Base-by-base conservation (phyloP, 768 basidiomycete genomes). In the Multifurca ochricompacta region DNA sequence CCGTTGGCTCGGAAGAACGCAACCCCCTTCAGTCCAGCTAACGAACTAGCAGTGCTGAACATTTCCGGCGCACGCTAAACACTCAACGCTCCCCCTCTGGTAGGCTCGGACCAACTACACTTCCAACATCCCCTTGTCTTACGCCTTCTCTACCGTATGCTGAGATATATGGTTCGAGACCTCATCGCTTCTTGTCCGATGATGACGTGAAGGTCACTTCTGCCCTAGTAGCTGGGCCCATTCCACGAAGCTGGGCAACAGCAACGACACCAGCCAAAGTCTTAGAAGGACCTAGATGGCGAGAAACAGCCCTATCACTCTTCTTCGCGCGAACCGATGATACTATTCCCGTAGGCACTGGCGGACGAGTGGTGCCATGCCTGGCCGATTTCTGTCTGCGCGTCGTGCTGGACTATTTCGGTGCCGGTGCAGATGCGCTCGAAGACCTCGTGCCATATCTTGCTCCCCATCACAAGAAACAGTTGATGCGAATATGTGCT, bases 61-160 rank as follows among this genome's bases (percentile, higher is more conserved):
- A 87, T 39, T 86, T 82, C 54, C 75, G 85, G 49, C 86, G 77
- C 57, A 61, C 69, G 32, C 82, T 79, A 54, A 88, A 88, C 63
- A 58, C 77, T 6, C 73, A 64, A 51, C 62, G 67, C 27, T 64
- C 62, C 25, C 58, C 61, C 18, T n/a, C n/a, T n/a, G n/a, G n/a
- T n/a, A 27, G 44, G 31, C 31, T 14, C 13, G 23, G 32, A 16
- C n/a, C 25, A 31, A 19, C 14, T 27, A 13, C 47, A 16, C 21
- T 34, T 40, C 39, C 32, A 39, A 30, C 51, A n/a, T 28, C 34
- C 14, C 34, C 25, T 1, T 16, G n/a, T 8, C 30, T 46, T 14
- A 46, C 48, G 25, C 58, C 39, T 21, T 61, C 59, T 10, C 49
- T 61, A 10, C 60, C 57, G 16, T 54, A 59, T 47, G 45, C 48